Base-by-base conservation (phyloP, 2,329 filamentous ascomycete species). In the Cladosporium sp. region DNA sequence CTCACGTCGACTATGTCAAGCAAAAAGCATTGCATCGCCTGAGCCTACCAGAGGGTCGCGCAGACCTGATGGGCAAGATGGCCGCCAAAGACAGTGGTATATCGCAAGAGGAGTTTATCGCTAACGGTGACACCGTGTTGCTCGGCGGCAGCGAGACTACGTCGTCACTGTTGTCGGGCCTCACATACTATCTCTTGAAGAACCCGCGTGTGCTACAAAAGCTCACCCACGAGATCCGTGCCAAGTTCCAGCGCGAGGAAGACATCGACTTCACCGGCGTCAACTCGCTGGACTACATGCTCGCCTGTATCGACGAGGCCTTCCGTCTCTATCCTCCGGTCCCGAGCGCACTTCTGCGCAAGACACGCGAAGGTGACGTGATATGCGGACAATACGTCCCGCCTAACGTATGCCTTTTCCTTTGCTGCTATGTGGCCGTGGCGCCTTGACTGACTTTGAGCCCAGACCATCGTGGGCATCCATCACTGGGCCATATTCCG, bases 121-220 rank as follows among this genome's bases (percentile, higher is more conserved):
- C 70, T 26, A 78, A 75, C 56, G 69, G 69, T 7, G 66, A 69
- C 6, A 63, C 75, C 7, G 70, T 79, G 53, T 79, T 82, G 67
- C 83, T 90, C 68, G 91, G 91, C 0, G 91, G 91, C 4, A 89
- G 86, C 2, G 91, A 94, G 76, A 93, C 91, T 0, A 93, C 91
- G 0, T 90, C 89, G 53, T 92, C 93, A 71, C 85, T 85, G 1
- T 81, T 93, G 0, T 84, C 85, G 1, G 83, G 88, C 2, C 84
- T 92, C 0, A 91, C 93, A 68, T 93, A 92, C 78, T 88, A 87
- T 74, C 78, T 93, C 4, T 81, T 93, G 32, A 87, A 86, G 71
- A 86, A 87, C 69, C 87, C 88, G 0, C 39, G 68, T 0, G 82
- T 82, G 18, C 82, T 89, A 59, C 72, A 75, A 1, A 82, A 81